These are phyloP conservation scores for Rhizodiscina lignyota DNA, from an alignment of 495 filamentous ascomycete species.

Conservation along the genomic window DNA sequence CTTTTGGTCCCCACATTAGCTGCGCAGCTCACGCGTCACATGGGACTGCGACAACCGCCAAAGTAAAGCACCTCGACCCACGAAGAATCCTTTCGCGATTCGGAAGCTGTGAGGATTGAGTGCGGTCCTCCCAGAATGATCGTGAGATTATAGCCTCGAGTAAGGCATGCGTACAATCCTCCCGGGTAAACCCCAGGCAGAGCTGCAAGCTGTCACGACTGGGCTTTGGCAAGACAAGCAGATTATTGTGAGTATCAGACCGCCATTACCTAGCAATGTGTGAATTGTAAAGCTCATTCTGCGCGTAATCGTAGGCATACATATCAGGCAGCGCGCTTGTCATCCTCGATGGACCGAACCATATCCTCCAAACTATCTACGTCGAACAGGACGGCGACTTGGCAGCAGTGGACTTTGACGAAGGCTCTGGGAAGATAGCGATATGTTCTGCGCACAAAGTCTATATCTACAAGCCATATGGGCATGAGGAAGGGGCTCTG, in stretches of 20 bases:
- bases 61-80: no score
- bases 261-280: neutral
- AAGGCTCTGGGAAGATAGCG: constrained; percentile 73
- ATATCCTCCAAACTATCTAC: constrained; percentile 80
- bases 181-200: constrained; percentile 78
- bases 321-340: constrained; percentile 77
- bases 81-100: no score
- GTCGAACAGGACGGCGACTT: constrained; percentile 57
- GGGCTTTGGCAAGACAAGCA: constrained; percentile 68
- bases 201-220: constrained; percentile 76
- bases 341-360: constrained; percentile 57
- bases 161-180: constrained; percentile 67
- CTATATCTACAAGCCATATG: constrained; percentile 66
- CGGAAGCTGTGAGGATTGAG: no score
- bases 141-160: no score
- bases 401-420: constrained; percentile 60
- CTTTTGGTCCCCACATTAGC: no score
- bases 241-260: constrained; percentile 56
- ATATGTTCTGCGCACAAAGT: constrained; percentile 45
- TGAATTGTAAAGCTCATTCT: constrained; percentile 6
- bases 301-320: constrained; percentile 45
- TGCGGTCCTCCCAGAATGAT: no score
- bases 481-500: constrained; percentile 47
- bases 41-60: no score
- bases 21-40: no score